Evolutionary conservation across 805 yeast genomes (phyloP), one percentile per base, ranked within the genome.

Genomic region (Hanseniaspora hatyaiensis): DNA sequence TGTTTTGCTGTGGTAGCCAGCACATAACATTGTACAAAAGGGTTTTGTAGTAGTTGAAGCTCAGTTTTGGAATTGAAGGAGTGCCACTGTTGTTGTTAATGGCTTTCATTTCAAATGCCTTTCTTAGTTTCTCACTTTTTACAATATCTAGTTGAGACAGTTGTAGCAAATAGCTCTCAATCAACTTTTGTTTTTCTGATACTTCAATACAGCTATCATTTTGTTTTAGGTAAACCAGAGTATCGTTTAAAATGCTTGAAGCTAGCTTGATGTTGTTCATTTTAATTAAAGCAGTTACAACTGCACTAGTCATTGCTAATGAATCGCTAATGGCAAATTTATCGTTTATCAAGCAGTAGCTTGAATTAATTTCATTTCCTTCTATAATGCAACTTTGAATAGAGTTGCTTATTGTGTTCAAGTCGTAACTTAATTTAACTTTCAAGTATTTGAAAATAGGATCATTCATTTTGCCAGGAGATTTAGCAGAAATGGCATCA

Each of bases 191-290:
- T 47, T 65, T 64, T 8, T 57, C 38, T 23, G 59, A 59, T 16
- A 58, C 56, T 12, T 65, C 64, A 31, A 60, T 58, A 54, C 66
- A 67, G 54, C 68, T 69, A 38, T 73, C 72, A 0, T 66, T 54
- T 34, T 26, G 23, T 37, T 44, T 44, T n/a, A 44, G 20, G 20
- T 20, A 44, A 12, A 24, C n/a, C 28, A 80, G 59, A 5, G 80
- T 65, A 34, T 69, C 65, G 56, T 80, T 82, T 54, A 82, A 62
- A 49, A 80, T 70, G 50, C 71, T 66, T 1, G 80, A 69, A 3
- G 85, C 78, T 34, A 71, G 54, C 8, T 66, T 64, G 31, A 69
- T 53, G 52, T 78, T 73, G 34, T 71, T 73, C 37, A 74, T 72
- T 44, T 65, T 63, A 11, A 77, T 67, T 46, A 81, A 63, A 1